A percentile compares a stretch with the other conserved stretches of the same genome.
These are phyloP conservation scores for Cercospora sp. DNA, from an alignment of 2,329 filamentous ascomycete genomes.

Conservation along the genomic window DNA sequence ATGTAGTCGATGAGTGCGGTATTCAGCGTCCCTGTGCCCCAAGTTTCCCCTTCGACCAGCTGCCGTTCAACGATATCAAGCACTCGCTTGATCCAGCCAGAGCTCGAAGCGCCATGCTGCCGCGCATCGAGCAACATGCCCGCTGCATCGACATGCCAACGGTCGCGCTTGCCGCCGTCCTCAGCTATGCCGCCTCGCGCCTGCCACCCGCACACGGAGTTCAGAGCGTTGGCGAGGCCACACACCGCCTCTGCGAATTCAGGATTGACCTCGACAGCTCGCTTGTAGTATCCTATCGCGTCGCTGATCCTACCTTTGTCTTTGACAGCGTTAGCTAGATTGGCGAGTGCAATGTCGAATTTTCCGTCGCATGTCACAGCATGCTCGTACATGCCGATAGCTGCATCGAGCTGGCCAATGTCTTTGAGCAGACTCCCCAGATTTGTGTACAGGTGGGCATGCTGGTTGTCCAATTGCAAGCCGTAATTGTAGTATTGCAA, in stretches of 20 bases:
- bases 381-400: slow-evolving; percentile 95
- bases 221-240: slow-evolving; percentile 88
- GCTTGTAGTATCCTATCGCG: slow-evolving; percentile 86
- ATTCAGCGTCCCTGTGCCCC: slow-evolving; percentile 72
- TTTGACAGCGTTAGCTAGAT: slow-evolving; percentile 95
- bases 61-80: slow-evolving; percentile 89
- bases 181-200: slow-evolving; percentile 82
- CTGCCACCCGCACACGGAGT: slow-evolving; percentile 94
- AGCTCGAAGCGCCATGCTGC: slow-evolving; percentile 59
- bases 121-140: slow-evolving; percentile 79
- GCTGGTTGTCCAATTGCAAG: slow-evolving; percentile 77
- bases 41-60: slow-evolving; percentile 78
- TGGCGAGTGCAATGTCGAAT: slow-evolving; percentile 95
- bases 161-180: slow-evolving; percentile 71
- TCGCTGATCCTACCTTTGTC: slow-evolving; percentile 91
- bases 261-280: slow-evolving; percentile 87
- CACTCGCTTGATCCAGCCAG: slow-evolving; percentile 85
- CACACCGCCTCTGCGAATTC: slow-evolving; percentile 97
- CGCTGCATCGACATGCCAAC: slow-evolving; percentile 87
- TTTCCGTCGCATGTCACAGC: slow-evolving; percentile 89
- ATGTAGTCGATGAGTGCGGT: slow-evolving; percentile 44
- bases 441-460: slow-evolving; percentile 96
- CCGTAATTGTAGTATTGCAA: slow-evolving; percentile 96
- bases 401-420: slow-evolving; percentile 85
- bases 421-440: slow-evolving; percentile 93